Evolutionary conservation across 1,284 basidiomycete species (phyloP).

Genomic region (Moniliella sp.): DNA sequence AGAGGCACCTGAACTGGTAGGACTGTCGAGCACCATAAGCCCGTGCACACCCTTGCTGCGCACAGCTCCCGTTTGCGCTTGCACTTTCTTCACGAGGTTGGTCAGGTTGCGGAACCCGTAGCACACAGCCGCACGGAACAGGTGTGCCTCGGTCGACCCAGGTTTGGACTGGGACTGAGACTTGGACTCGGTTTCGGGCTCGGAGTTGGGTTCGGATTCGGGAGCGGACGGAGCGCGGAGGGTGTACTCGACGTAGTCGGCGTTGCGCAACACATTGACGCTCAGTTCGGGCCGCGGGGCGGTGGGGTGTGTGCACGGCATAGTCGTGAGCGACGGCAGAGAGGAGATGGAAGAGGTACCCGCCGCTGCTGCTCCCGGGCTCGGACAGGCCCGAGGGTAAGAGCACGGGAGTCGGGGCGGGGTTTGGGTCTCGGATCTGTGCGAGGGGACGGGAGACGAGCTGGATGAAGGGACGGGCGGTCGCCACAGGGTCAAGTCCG

Average conservation of each 20-base stretch:
- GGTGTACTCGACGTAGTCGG: conserved; percentile 16
- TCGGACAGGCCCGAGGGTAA: too few relatives aligned
- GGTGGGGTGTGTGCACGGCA: too few relatives aligned
- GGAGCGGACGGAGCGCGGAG: conserved; percentile 36
- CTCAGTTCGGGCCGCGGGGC: too few relatives aligned
- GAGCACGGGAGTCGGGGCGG: too few relatives aligned
- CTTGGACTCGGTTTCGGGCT: neutral
- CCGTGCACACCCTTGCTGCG: conserved; percentile 4
- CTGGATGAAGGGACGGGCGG: neutral
- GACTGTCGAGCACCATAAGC: neutral
- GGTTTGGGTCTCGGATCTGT: neutral
- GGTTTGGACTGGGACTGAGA: neutral
- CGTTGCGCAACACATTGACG: conserved; percentile 42
- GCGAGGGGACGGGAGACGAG: neutral
- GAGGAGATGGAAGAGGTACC: neutral
- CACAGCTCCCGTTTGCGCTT: conserved; percentile 37
- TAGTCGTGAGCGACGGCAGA: too few relatives aligned
- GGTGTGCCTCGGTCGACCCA: conserved; percentile 5
- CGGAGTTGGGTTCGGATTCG: conserved; percentile 41
- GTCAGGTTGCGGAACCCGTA: conserved; percentile 95
- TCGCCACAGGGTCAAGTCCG: too few relatives aligned
- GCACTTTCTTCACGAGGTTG: conserved; percentile 71
- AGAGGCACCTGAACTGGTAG: neutral
- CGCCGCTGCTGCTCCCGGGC: neutral
- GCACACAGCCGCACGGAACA: conserved; percentile 81